phyloP scores from a whole-genome alignment of 768 basidiomycete genomes.

The Chalciporus piperatus region DNA sequence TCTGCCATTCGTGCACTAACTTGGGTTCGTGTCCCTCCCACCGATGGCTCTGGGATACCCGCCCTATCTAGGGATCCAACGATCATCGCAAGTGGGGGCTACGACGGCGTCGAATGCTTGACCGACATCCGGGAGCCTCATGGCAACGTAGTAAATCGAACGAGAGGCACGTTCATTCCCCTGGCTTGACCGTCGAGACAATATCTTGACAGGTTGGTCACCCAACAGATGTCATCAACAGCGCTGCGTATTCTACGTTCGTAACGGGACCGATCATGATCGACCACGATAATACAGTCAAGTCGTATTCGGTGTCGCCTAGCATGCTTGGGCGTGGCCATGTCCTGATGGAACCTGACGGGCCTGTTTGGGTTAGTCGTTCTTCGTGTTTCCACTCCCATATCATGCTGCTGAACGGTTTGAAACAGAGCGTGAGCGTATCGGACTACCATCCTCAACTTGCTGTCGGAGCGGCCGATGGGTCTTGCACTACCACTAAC shows the following conservation, averaged over 20 bases:
- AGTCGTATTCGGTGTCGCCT: slow-evolving; percentile 69
- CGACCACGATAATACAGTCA: slow-evolving; percentile 81
- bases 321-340: slow-evolving; percentile 74
- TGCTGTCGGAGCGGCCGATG: slow-evolving; percentile 81
- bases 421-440: slow-evolving; percentile 56
- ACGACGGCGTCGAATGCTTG: slow-evolving; percentile 74
- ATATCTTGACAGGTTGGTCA: background rate
- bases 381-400: background rate
- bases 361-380: slow-evolving; percentile 77
- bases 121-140: slow-evolving; percentile 74
- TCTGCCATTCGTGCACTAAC: slow-evolving; percentile 73
- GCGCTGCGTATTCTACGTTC: slow-evolving; percentile 65
- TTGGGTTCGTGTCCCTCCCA: slow-evolving; percentile 71
- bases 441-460: slow-evolving; percentile 90
- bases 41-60: slow-evolving; percentile 43
- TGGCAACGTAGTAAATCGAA: slow-evolving; percentile 70
- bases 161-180: slow-evolving; percentile 51
- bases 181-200: background rate
- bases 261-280: slow-evolving; percentile 70
- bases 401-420: background rate
- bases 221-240: slow-evolving; percentile 62
- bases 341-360: slow-evolving; percentile 66
- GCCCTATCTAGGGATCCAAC: slow-evolving; percentile 59
- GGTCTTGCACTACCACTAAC: slow-evolving; percentile 74
- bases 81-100: slow-evolving; percentile 72